A percentile compares a stretch with the other conserved stretches of the same genome.
Evolutionary conservation across 2,329 filamentous ascomycete genomes (phyloP).

Genomic region (Penicillium sclerotigenum): DNA sequence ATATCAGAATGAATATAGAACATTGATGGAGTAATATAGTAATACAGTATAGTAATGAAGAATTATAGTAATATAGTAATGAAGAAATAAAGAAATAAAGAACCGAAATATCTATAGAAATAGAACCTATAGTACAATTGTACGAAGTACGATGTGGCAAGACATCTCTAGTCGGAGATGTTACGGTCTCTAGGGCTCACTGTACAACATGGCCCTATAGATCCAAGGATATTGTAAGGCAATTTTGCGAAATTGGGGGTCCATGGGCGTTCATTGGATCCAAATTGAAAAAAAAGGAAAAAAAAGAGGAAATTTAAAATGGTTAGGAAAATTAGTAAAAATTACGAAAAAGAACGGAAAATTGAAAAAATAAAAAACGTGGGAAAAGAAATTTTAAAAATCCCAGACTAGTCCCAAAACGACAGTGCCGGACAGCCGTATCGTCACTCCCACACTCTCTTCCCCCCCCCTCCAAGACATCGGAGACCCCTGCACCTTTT

Average conservation of each 20-base stretch:
- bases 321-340: not conserved
- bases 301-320: constrained; percentile 6
- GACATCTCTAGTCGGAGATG: not conserved
- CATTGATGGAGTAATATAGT: not conserved
- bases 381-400: constrained; percentile 3
- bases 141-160: not conserved
- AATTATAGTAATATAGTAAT: not conserved
- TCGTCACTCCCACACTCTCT: constrained; percentile 16
- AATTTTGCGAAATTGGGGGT: not conserved
- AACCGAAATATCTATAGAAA: not conserved
- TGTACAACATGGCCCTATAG: not conserved
- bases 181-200: not conserved
- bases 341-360: constrained; percentile 6
- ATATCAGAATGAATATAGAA: not conserved
- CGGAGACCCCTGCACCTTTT: constrained; percentile 3
- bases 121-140: not conserved
- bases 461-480: not conserved
- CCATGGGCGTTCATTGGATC: not conserved
- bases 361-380: constrained; percentile 3
- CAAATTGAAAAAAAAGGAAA: not conserved
- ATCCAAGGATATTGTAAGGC: not conserved
- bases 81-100: not conserved
- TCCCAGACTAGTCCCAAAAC: constrained; percentile 18
- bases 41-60: not conserved
- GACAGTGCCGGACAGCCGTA: constrained; percentile 21